Percentiles rank a stretch among this genome's conserved stretches.
Evolutionary conservation across 2,329 filamentous ascomycete species (phyloP).

Genomic region (Hypoxylon sp.): DNA sequence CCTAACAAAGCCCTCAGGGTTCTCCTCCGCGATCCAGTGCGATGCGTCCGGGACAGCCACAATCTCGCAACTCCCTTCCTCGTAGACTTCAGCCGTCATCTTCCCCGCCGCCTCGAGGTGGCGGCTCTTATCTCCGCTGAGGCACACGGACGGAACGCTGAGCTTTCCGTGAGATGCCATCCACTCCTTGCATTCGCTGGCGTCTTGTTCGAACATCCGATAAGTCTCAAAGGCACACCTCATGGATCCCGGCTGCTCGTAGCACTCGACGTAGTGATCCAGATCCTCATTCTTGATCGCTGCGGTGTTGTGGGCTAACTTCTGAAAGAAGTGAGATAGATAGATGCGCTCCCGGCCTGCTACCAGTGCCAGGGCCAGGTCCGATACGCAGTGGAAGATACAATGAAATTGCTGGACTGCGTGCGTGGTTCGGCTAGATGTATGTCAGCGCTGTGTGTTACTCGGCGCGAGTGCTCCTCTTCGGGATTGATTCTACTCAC

Average conservation of each 20-base stretch:
- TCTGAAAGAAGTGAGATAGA: conserved; percentile 52
- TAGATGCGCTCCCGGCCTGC: conserved; percentile 51
- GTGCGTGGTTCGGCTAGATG: conserved; percentile 29
- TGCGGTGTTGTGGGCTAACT: conserved; percentile 47
- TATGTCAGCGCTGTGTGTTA: not conserved
- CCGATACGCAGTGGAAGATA: conserved; percentile 50
- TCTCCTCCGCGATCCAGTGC: conserved; percentile 51
- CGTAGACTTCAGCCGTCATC: conserved; percentile 46
- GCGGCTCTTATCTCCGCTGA: conserved; percentile 44
- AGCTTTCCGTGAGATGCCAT: conserved; percentile 44
- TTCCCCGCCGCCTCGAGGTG: conserved; percentile 38
- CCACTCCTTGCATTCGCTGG: conserved; percentile 43
- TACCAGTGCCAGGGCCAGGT: conserved; percentile 51
- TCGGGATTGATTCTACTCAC: conserved; percentile 1
- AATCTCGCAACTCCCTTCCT: conserved; percentile 36
- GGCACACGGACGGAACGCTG: conserved; percentile 41
- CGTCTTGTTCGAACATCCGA: conserved; percentile 46
- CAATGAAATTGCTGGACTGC: conserved; percentile 47
- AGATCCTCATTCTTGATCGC: conserved; percentile 48
- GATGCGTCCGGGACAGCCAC: conserved; percentile 42
- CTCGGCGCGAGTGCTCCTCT: not conserved
- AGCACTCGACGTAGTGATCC: conserved; percentile 50
- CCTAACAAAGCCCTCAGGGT: conserved; percentile 45
- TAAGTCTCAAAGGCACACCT: conserved; percentile 47
- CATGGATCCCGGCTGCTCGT: conserved; percentile 47